Percentiles rank a stretch among this genome's conserved stretches.
These are phyloP conservation scores for Polygonum aviculare DNA, from an alignment of 148 eudicot species.

Conservation along the genomic window DNA sequence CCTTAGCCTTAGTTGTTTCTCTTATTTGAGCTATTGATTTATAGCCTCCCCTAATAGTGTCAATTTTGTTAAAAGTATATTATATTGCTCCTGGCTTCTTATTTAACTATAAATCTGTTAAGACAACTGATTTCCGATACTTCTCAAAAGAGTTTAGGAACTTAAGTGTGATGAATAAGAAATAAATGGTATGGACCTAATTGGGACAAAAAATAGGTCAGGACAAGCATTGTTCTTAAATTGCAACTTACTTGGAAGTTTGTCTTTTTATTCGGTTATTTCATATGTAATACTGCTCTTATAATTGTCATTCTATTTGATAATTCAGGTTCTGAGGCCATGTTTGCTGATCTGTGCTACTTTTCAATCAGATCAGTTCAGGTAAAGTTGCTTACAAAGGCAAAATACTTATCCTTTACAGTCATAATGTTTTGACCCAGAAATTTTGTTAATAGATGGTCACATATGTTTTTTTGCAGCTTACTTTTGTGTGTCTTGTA, in stretches of 20 bases:
- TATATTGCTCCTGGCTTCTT: not conserved
- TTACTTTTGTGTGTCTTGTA: conserved; percentile 79
- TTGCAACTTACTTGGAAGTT: not conserved
- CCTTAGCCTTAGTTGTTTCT: not conserved
- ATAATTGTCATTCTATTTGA: not conserved
- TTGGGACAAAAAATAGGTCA: not conserved
- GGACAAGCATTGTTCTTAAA: too few species aligned
- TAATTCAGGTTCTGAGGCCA: conserved; percentile 91
- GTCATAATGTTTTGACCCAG: not conserved
- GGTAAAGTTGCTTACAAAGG: conserved; percentile 31
- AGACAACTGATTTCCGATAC: not conserved
- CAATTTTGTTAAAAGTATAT: not conserved
- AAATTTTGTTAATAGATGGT: not conserved
- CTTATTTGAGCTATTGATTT: not conserved
- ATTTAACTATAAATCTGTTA: not conserved
- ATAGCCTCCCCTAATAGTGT: not conserved
- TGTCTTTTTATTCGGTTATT: not conserved
- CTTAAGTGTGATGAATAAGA: not conserved
- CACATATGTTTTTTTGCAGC: conserved; percentile 50
- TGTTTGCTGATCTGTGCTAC: conserved; percentile 99
- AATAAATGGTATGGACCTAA: not conserved
- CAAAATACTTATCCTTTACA: conserved; percentile 4
- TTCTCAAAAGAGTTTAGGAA: not conserved
- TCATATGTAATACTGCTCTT: not conserved
- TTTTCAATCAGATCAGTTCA: conserved; percentile 96